A percentile compares a stretch with the other conserved stretches of the same genome.
Conservation (phyloP, 768 basidiomycete genomes). For the Polyporus arcularius region DNA sequence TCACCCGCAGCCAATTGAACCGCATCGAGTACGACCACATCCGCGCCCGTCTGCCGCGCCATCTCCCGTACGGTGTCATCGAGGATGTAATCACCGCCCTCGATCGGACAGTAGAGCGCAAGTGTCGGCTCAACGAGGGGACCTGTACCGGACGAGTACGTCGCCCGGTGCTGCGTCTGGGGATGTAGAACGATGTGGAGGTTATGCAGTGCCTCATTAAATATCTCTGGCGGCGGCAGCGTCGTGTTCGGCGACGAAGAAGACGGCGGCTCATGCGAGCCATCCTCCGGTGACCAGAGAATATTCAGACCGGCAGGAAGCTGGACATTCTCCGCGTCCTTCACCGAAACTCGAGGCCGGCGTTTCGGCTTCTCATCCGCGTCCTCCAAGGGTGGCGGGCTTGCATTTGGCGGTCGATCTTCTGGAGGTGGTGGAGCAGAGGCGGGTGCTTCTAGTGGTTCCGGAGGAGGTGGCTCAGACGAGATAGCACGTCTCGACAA, state of each 20-base stretch:
- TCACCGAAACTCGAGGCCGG: constrained; percentile 29
- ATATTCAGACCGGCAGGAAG: constrained; percentile 58
- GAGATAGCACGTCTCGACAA: constrained; percentile 35
- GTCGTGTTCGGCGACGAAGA: constrained; percentile 32
- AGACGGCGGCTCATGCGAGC: background rate
- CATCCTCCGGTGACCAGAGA: constrained; percentile 57
- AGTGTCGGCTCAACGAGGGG: constrained; percentile 75
- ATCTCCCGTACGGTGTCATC: constrained; percentile 79
- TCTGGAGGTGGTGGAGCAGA: constrained; percentile 18
- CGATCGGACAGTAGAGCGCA: constrained; percentile 85
- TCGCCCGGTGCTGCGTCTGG: constrained; percentile 74
- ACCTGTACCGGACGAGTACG: constrained; percentile 54
- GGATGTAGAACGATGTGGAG: constrained; percentile 78
- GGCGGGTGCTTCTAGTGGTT: constrained; percentile 14
- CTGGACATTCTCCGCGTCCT: constrained; percentile 37
- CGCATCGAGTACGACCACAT: constrained; percentile 83
- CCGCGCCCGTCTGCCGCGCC: constrained; percentile 70
- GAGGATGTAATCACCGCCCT: constrained; percentile 83
- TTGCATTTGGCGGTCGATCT: constrained; percentile 17
- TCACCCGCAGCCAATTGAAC: constrained; percentile 87
- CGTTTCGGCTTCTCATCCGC: constrained; percentile 38
- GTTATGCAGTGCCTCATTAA: constrained; percentile 76
- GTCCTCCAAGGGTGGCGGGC: constrained; percentile 36
- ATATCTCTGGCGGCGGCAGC: constrained; percentile 72
- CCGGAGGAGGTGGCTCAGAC: constrained; percentile 29